These are phyloP conservation scores for Phytophthora hibernalis DNA, from an alignment of 352 stramenopile genomes.

Conservation along the genomic window DNA sequence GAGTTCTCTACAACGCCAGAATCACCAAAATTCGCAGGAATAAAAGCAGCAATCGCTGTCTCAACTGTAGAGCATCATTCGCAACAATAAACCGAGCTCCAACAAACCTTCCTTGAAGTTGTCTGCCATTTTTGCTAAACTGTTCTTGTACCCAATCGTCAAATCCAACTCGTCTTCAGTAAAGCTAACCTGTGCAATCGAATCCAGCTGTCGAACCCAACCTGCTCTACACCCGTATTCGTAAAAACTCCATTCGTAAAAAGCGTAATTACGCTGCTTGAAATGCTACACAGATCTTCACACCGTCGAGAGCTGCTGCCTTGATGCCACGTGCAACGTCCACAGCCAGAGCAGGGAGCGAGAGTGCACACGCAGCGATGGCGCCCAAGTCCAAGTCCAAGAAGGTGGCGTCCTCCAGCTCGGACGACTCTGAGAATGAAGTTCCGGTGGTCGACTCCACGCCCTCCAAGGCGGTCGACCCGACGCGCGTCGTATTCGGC, in stretches of 20 bases:
- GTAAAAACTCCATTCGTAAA: constrained; percentile 27
- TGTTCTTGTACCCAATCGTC: neutral
- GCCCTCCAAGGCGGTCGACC: constrained; percentile 16
- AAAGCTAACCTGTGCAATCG: neutral
- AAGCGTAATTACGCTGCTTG: constrained; percentile 42
- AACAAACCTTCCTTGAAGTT: neutral
- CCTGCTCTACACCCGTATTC: neutral
- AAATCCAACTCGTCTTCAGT: neutral
- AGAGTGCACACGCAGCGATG: constrained; percentile 37
- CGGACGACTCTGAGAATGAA: constrained; percentile 32
- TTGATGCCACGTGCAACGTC: constrained; percentile 47
- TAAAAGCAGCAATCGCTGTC: neutral
- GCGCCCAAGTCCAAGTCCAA: constrained; percentile 69
- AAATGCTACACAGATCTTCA: constrained; percentile 35
- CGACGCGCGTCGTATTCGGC: constrained; percentile 56
- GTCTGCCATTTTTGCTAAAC: neutral
- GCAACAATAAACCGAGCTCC: neutral
- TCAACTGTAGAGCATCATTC: neutral
- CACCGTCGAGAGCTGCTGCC: constrained; percentile 3
- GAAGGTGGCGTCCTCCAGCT: constrained; percentile 40
- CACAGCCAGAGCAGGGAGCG: constrained; percentile 20
- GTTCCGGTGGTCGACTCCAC: constrained; percentile 22
- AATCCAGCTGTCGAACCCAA: neutral
- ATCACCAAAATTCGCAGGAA: neutral
- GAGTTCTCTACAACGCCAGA: neutral